Evolutionary conservation across 2,329 filamentous ascomycete genomes (phyloP).

Genomic region (Pyricularia grisea): DNA sequence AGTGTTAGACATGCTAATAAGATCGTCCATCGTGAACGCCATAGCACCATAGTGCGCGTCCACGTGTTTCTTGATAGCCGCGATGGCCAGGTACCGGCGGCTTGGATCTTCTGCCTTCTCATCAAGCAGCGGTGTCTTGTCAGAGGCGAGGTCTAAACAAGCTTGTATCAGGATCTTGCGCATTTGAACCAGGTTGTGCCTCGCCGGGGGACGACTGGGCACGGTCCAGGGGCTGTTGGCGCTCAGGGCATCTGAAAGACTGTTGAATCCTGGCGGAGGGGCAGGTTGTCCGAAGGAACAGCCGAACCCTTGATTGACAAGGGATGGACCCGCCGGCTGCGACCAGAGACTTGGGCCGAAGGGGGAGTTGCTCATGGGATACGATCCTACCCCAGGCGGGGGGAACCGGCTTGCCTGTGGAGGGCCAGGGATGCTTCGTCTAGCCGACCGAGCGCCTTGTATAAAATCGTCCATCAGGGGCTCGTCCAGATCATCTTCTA

Average conservation of each 20-base stretch:
- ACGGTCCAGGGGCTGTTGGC: constrained; percentile 6
- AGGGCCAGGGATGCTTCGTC: constrained; percentile 5
- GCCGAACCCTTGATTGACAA: neutral
- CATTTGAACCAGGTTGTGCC: neutral
- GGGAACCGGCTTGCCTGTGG: constrained; percentile 1
- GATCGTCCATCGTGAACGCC: constrained; percentile 48
- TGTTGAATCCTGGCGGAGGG: constrained; percentile 5
- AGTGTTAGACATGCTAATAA: constrained; percentile 81
- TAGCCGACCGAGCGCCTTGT: constrained; percentile 12
- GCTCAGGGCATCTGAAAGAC: neutral
- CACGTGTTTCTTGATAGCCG: constrained; percentile 55
- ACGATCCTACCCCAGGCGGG: neutral
- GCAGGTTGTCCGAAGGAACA: constrained; percentile 4
- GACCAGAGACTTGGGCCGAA: constrained; percentile 13
- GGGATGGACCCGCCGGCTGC: neutral
- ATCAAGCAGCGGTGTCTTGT: constrained; percentile 11
- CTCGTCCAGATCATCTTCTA: constrained; percentile 65
- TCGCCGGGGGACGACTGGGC: constrained; percentile 5
- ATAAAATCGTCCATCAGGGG: constrained; percentile 26
- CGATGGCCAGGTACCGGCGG: constrained; percentile 58
- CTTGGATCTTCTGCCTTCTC: constrained; percentile 13
- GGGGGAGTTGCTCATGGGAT: constrained; percentile 8
- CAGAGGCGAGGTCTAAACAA: constrained; percentile 50
- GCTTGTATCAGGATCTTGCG: constrained; percentile 60
- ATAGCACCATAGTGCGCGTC: constrained; percentile 30